Evolutionary conservation across 2,329 filamentous ascomycete species (phyloP).

Genomic region (Microascus cirrosus): DNA sequence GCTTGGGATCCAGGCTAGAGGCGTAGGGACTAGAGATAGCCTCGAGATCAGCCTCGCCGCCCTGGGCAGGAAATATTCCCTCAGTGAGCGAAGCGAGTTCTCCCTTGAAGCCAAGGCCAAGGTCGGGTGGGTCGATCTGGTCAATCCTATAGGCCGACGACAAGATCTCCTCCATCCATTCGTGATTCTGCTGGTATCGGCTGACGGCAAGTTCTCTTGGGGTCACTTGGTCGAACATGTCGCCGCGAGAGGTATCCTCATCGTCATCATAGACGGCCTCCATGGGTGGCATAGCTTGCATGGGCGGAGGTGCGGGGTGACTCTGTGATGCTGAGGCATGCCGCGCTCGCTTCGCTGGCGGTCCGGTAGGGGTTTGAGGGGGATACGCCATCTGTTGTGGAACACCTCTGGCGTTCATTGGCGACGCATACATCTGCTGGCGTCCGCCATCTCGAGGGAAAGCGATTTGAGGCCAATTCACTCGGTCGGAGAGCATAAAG

Average conservation of each 20-base stretch:
- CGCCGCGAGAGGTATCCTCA: conserved; percentile 77
- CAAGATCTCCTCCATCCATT: conserved; percentile 98
- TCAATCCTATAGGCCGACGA: conserved; percentile 78
- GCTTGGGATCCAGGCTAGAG: conserved; percentile 55
- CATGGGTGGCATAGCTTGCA: conserved; percentile 24
- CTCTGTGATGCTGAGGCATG: conserved; percentile 27
- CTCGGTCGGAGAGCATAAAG: conserved; percentile 84
- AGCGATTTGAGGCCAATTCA: conserved; percentile 80
- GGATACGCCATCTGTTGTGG: conserved; percentile 55
- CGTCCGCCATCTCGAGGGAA: conserved; percentile 46
- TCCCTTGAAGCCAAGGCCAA: conserved; percentile 76
- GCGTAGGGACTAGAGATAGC: conserved; percentile 48
- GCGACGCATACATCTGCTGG: conserved; percentile 38
- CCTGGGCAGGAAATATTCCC: conserved; percentile 66
- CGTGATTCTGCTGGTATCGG: conserved; percentile 88
- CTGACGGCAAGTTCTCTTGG: conserved; percentile 80
- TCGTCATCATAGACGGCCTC: conserved; percentile 63
- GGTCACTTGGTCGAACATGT: conserved; percentile 81
- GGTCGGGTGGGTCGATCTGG: conserved; percentile 77
- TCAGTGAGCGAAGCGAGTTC: conserved; percentile 73
- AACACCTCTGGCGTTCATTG: conserved; percentile 33
- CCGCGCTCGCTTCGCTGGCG: conserved; percentile 43
- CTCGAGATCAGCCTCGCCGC: conserved; percentile 31
- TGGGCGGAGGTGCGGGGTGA: conserved; percentile 10
- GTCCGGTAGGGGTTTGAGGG: conserved; percentile 34